Percentiles rank a stretch among this genome's conserved stretches.
phyloP scores from a whole-genome alignment of 768 basidiomycete species.

The Rhizopogon salebrosus region DNA sequence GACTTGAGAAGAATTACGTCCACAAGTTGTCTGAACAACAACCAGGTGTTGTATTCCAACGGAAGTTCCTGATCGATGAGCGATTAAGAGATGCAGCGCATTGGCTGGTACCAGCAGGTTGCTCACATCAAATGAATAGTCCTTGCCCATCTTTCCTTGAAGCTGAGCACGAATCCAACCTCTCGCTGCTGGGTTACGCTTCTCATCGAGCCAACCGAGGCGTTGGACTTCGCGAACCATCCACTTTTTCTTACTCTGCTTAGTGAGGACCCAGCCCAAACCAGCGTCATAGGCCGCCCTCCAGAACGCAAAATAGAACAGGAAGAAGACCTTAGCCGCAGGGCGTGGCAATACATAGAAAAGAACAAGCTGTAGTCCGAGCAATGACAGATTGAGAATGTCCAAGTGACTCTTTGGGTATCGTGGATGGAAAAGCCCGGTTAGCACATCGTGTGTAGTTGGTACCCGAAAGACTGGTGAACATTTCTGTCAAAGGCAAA shows the following conservation, averaged over 20 bases:
- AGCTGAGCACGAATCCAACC: conserved; percentile 86
- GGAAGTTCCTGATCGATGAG: conserved; percentile 62
- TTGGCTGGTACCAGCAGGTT: background rate
- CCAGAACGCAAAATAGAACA: conserved; percentile 92
- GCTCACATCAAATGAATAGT: conserved; percentile 88
- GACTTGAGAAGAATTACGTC: conserved; percentile 96
- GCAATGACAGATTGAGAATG: conserved; percentile 73
- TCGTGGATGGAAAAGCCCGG: conserved; percentile 75
- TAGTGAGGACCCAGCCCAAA: conserved; percentile 88
- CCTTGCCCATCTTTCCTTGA: conserved; percentile 88
- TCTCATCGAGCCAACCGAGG: conserved; percentile 85
- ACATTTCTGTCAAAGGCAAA: conserved; percentile 6
- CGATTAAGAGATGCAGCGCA: background rate
- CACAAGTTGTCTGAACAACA: conserved; percentile 92
- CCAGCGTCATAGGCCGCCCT: conserved; percentile 87
- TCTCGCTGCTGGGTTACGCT: conserved; percentile 55
- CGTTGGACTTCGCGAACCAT: conserved; percentile 78
- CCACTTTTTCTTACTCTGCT: conserved; percentile 94
- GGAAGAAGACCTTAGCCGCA: conserved; percentile 62
- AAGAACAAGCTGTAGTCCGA: conserved; percentile 72
- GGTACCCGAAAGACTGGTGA: conserved; percentile 84
- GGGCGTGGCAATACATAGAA: conserved; percentile 61
- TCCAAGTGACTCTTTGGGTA: conserved; percentile 89
- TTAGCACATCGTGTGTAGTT: conserved; percentile 86
- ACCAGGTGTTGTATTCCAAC: conserved; percentile 93